Evolutionary conservation across 768 basidiomycete genomes (phyloP).

Genomic region (Boletus vermiculosoides): DNA sequence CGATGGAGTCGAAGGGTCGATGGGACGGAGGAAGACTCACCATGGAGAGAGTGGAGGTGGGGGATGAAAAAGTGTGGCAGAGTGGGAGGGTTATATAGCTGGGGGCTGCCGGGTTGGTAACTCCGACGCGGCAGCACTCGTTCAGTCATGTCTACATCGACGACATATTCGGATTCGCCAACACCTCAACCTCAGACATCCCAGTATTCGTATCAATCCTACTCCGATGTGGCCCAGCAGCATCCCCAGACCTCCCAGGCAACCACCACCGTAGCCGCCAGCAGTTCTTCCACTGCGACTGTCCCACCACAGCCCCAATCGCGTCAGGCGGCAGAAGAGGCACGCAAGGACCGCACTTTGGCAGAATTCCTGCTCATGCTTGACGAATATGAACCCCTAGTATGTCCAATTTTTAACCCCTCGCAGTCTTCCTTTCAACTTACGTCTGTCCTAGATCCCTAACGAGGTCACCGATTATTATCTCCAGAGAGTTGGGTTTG

Average conservation of each 20-base stretch:
- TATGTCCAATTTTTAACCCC: slow-evolving; percentile 36
- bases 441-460: slow-evolving; percentile 63
- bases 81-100: slow-evolving; percentile 22
- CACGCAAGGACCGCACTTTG: slow-evolving; percentile 83
- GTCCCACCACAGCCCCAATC: slow-evolving; percentile 41
- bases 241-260: slow-evolving; percentile 22
- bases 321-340: slow-evolving; percentile 74
- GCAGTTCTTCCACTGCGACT: slow-evolving; percentile 20
- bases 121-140: slow-evolving; percentile 29
- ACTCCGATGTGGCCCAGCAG: slow-evolving; percentile 23
- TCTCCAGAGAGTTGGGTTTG: slow-evolving; percentile 92
- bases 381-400: slow-evolving; percentile 95
- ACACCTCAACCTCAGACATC: slow-evolving; percentile 30
- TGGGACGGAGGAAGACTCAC: slow-evolving; percentile 27
- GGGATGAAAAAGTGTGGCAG: neutral
- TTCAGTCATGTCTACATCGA: slow-evolving; percentile 33
- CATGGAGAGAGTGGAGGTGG: neutral
- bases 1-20: slow-evolving; percentile 31
- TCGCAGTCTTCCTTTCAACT: neutral
- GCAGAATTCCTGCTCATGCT: slow-evolving; percentile 95
- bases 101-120: slow-evolving; percentile 10
- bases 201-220: slow-evolving; percentile 19
- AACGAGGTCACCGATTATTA: slow-evolving; percentile 98
- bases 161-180: slow-evolving; percentile 32
- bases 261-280: slow-evolving; percentile 12